Evolutionary conservation across 805 yeast species (phyloP), one percentile per base, ranked within the genome.

Genomic region (Ogataea salicorniae): DNA sequence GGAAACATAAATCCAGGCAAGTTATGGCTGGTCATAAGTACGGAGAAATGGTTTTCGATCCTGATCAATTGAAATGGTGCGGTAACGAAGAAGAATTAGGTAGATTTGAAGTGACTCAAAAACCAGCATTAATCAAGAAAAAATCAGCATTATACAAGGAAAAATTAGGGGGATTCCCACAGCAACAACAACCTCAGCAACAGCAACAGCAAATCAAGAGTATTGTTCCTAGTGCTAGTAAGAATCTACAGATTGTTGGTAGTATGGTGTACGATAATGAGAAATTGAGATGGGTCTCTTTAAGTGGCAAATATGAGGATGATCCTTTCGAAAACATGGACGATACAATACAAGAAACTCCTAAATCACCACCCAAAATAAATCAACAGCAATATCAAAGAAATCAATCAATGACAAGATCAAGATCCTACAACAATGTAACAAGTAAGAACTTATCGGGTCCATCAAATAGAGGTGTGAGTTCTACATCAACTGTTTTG

Each of bases 201-300:
- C 35, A 39, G 33, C 38, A 44, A 18, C 35, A 15, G 23, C 34
- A 38, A 18, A 51, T 57, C 22, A 65, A 69, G 6, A 70, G 65
- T 13, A 60, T 68, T 16, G 61, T 66, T 11, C 8, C 39, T 4
- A 49, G 51, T 34, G 46, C 49, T 53, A 53, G 53, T 46, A 48
- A 51, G 16, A 70, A 71, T n/a, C 56, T 63, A n/a, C 78, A 75
- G 46, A 60, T 70, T 17, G 72, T 75, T 6, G 77, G 77, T 2
- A 73, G 76, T 52, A 83, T 83, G 88, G 68, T 73, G 26, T 83
- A 79, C 59, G 87, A 82, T 58, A 72, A 77, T 9, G 76, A 74
- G 29, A 74, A 75, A 36, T 60, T 80, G 60, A 60, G 79, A 49
- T 83, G 88, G 88, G 71, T 80, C n/a, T 78, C 75, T 52, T 51